These are phyloP conservation scores for Erysiphe pisi DNA, from an alignment of 2,329 filamentous ascomycete species.

Conservation along the genomic window DNA sequence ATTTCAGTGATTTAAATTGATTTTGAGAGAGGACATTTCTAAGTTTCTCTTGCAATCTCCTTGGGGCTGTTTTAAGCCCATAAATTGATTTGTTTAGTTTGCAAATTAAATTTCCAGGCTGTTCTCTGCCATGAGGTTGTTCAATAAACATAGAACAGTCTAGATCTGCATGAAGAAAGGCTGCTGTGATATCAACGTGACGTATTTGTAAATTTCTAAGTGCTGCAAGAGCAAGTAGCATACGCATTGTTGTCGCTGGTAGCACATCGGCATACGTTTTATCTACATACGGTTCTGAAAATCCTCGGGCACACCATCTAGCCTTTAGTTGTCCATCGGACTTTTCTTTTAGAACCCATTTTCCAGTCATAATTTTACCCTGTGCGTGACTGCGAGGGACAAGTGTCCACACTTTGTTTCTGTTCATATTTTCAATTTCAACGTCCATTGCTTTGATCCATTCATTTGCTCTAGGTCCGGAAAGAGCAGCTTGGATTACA, in stretches of 20 bases:
- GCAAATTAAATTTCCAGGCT: not conserved
- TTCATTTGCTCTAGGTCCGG: no score
- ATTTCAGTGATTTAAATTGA: not conserved
- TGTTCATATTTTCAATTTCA: no score
- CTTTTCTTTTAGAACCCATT: constrained; percentile 17
- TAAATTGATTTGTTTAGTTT: constrained; percentile 23
- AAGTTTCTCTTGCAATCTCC: constrained; percentile 12
- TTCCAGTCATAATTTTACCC: constrained; percentile 1
- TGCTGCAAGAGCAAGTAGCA: constrained; percentile 7
- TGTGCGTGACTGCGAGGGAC: no score
- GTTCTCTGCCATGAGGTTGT: not conserved
- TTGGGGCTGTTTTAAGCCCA: constrained; percentile 18
- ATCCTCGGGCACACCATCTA: constrained; percentile 14
- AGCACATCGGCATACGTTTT: constrained; percentile 19
- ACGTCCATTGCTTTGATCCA: no score
- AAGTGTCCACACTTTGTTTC: no score
- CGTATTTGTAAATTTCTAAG: constrained; percentile 9
- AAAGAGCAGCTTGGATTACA: no score
- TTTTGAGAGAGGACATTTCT: constrained; percentile 17
- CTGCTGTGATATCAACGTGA: constrained; percentile 25
- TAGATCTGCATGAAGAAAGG: constrained; percentile 23
- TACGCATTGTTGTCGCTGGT: constrained; percentile 4
- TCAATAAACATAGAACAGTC: constrained; percentile 21
- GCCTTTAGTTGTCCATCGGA: constrained; percentile 12
- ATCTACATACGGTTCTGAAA: not conserved